Evolutionary conservation across 2,329 filamentous ascomycete species (phyloP).

Genomic region (Alternaria arbusti): DNA sequence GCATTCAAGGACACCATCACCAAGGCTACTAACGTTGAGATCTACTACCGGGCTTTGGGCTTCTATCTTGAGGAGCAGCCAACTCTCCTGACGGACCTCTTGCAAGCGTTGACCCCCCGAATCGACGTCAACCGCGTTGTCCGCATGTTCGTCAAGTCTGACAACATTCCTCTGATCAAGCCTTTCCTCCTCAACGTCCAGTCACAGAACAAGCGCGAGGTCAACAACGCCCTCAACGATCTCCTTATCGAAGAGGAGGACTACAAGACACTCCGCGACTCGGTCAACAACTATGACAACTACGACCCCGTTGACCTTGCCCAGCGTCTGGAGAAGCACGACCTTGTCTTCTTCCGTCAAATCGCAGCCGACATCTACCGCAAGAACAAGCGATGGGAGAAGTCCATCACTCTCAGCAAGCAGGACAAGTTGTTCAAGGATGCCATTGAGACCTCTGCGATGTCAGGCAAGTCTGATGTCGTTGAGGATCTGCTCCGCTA

Average conservation of each 20-base stretch:
- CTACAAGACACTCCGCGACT: constrained; percentile 97
- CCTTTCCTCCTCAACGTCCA: constrained; percentile 97
- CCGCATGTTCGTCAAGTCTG: constrained; percentile 97
- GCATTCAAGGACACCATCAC: constrained; percentile 99
- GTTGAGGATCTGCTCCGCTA: constrained; percentile 96
- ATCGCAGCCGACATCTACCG: constrained; percentile 98
- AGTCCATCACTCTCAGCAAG: constrained; percentile 96
- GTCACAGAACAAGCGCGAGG: constrained; percentile 94
- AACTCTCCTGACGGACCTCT: constrained; percentile 90
- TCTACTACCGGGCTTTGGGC: constrained; percentile 96
- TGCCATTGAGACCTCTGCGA: constrained; percentile 95
- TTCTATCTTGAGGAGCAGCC: constrained; percentile 99
- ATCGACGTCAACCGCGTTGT: constrained; percentile 99
- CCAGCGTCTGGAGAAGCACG: constrained; percentile 92
- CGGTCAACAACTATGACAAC: constrained; percentile 98
- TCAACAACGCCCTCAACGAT: constrained; percentile 98
- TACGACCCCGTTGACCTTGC: constrained; percentile 95
- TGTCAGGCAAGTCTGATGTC: constrained; percentile 87
- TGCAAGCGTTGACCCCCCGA: constrained; percentile 88
- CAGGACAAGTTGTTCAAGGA: constrained; percentile 99
- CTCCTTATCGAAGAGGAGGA: constrained; percentile 98
- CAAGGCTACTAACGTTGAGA: constrained; percentile 98
- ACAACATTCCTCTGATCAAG: constrained; percentile 98
- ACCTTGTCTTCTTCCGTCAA: constrained; percentile 98
- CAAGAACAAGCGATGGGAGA: constrained; percentile 99